A percentile compares a stretch with the other conserved stretches of the same genome.
Evolutionary conservation across 805 yeast species (phyloP).

Genomic region (Wickerhamiella allomyrinae): DNA sequence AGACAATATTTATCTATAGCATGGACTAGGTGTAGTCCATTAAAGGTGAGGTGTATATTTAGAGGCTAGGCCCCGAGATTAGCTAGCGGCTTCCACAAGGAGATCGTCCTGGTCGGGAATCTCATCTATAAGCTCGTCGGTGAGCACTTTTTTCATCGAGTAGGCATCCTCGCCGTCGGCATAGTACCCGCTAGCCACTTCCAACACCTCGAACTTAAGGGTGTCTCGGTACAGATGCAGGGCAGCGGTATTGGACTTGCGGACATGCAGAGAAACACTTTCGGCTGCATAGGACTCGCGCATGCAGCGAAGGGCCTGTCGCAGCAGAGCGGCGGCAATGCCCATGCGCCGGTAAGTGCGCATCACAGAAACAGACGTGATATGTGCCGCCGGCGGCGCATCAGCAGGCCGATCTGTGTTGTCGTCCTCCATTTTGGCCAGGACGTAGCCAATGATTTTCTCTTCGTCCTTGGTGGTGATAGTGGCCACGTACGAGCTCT

Average conservation of each 20-base stretch:
- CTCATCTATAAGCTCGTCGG: conserved; percentile 18
- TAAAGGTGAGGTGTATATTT: too few relatives aligned
- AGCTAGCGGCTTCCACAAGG: neutral
- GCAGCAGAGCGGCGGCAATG: conserved; percentile 70
- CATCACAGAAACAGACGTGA: conserved; percentile 88
- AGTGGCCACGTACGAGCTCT: conserved; percentile 85
- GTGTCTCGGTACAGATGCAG: conserved; percentile 81
- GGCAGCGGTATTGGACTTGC: conserved; percentile 89
- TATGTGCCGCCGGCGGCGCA: conserved; percentile 63
- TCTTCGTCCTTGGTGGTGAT: conserved; percentile 57
- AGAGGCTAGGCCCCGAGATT: too few relatives aligned
- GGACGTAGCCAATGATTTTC: conserved; percentile 86
- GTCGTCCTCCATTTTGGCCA: conserved; percentile 95
- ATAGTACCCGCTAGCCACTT: conserved; percentile 77
- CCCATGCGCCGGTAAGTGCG: conserved; percentile 93
- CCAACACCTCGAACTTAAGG: conserved; percentile 63
- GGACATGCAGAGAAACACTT: conserved; percentile 81
- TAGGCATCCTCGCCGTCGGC: conserved; percentile 98
- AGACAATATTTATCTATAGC: neutral
- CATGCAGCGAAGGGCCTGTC: conserved; percentile 66
- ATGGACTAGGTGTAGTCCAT: neutral
- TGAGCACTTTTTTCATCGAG: conserved; percentile 68
- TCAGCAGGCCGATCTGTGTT: conserved; percentile 15
- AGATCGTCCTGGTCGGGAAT: conserved; percentile 5
- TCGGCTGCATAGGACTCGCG: conserved; percentile 70